Evolutionary conservation across 371 early-diverging fungal genomes (phyloP), one percentile per base, ranked within the genome.

Genomic region (Mucor circinelloides): DNA sequence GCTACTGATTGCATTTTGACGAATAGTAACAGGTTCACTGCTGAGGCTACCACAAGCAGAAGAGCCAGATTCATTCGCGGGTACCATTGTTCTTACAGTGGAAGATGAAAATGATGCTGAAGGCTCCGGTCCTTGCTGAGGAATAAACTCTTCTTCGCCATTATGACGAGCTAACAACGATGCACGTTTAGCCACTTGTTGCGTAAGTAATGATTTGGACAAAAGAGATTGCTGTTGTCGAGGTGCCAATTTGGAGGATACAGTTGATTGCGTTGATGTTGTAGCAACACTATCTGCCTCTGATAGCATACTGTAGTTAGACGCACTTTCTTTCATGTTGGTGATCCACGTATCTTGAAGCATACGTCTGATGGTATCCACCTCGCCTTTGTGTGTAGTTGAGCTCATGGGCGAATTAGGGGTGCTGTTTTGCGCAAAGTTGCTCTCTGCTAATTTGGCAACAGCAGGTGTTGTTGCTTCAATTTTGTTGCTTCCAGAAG

Each of bases 321-420:
- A 73, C 27, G 66, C 69, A 36, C 68, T 69, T 34, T 73, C 76
- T 25, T 58, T 65, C 15, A 70, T 58, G 23, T 64, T 67, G 32
- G 34, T 69, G 1, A 67, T 70, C 75, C 75, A 75, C 19, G 76
- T 76, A 7, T 67, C 70, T 57, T 78, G 81, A 12, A 81, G 57
- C 62, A 72, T 64, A 1, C 68, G 64, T 5, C 81, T 73, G 46
- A 78, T 66, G 1, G 63, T 63, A 57, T 81, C 72, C 7, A 81
- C 72, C 40, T 81, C 66, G 2, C 72, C 71, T 17, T 28, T 31
- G 32, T 31, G 31, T 31, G 56, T 6, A 31, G 31, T 31, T n/a
- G 31, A 28, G 7, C 8, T 28, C 7, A 8, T 9, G 17, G 56
- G 32, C 3, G 19, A n/a, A 28, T 31, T 32, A 2, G 32, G 31